These are phyloP conservation scores for Penicillium psychrosexuale DNA, from an alignment of 2,329 filamentous ascomycete genomes.

Conservation along the genomic window DNA sequence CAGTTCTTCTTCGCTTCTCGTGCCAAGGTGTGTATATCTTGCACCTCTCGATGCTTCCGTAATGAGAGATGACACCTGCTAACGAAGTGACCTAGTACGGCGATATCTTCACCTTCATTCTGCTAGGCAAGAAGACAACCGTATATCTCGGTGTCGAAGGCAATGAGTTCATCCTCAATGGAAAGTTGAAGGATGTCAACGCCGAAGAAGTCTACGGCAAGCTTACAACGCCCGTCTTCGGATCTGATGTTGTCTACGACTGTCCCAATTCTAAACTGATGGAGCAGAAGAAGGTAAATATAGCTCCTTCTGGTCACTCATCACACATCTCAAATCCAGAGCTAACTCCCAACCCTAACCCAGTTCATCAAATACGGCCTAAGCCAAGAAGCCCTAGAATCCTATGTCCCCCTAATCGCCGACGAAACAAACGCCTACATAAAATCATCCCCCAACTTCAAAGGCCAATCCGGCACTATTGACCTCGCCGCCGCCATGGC, in stretches of 20 bases:
- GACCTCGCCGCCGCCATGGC: constrained; percentile 67
- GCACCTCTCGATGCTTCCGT: background rate
- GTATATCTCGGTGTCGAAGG: constrained; percentile 77
- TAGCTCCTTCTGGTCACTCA: background rate
- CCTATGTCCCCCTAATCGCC: constrained; percentile 81
- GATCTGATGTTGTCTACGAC: constrained; percentile 83
- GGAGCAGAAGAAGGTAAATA: constrained; percentile 94
- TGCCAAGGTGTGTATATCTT: constrained; percentile 59
- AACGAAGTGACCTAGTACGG: constrained; percentile 60
- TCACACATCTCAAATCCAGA: background rate
- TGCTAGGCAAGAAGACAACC: constrained; percentile 84
- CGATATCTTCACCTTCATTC: constrained; percentile 85
- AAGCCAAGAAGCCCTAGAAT: constrained; percentile 57
- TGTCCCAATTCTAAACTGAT: constrained; percentile 89
- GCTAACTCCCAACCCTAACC: background rate
- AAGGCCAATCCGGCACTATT: constrained; percentile 58
- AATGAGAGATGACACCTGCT: constrained; percentile 4
- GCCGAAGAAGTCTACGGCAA: constrained; percentile 87
- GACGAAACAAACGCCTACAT: constrained; percentile 57
- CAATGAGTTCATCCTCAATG: constrained; percentile 92
- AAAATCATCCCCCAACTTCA: constrained; percentile 54
- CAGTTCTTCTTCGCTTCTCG: constrained; percentile 73
- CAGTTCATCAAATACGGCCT: constrained; percentile 63
- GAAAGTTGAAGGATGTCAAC: constrained; percentile 83
- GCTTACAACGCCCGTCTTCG: constrained; percentile 69